Percentiles rank a stretch among this genome's conserved stretches.
Evolutionary conservation across 306 rosid genomes (phyloP).

Genomic region (Cicer judaicum): DNA sequence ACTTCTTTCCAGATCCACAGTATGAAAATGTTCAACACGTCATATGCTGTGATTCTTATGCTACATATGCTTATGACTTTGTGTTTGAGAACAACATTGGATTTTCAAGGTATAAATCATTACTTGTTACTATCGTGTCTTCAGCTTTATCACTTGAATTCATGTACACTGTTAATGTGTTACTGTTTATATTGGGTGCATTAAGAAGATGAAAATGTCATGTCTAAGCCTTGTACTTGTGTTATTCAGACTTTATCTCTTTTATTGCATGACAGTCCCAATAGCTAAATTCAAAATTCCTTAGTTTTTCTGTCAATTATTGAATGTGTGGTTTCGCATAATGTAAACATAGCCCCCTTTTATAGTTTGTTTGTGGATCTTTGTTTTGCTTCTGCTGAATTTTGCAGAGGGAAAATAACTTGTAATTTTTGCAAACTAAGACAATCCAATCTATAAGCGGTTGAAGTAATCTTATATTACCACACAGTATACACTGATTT

Average conservation of each 20-base stretch:
- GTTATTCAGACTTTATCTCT: slow-evolving; percentile 10
- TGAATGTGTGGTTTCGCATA: slow-evolving; percentile 13
- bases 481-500: neutral
- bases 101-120: slow-evolving; percentile 73
- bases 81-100: slow-evolving; percentile 85
- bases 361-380: slow-evolving; percentile 23
- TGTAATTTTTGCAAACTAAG: slow-evolving; percentile 13
- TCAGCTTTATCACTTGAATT: slow-evolving; percentile 29
- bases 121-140: slow-evolving; percentile 26
- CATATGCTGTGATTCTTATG: slow-evolving; percentile 96
- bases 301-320: slow-evolving; percentile 27
- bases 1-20: slow-evolving; percentile 98
- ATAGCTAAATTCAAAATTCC: slow-evolving; percentile 22
- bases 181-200: slow-evolving; percentile 25
- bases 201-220: slow-evolving; percentile 33
- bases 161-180: slow-evolving; percentile 11
- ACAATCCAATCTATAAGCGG: slow-evolving; percentile 14
- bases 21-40: slow-evolving; percentile 97
- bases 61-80: slow-evolving; percentile 94
- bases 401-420: slow-evolving; percentile 25
- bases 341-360: slow-evolving; percentile 21
- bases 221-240: slow-evolving; percentile 26
- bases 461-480: slow-evolving; percentile 30
- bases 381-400: slow-evolving; percentile 12
- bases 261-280: slow-evolving; percentile 21